These are phyloP conservation scores for Aegilops bicornis DNA, from an alignment of 176 grass and related monocot species.

Conservation along the genomic window DNA sequence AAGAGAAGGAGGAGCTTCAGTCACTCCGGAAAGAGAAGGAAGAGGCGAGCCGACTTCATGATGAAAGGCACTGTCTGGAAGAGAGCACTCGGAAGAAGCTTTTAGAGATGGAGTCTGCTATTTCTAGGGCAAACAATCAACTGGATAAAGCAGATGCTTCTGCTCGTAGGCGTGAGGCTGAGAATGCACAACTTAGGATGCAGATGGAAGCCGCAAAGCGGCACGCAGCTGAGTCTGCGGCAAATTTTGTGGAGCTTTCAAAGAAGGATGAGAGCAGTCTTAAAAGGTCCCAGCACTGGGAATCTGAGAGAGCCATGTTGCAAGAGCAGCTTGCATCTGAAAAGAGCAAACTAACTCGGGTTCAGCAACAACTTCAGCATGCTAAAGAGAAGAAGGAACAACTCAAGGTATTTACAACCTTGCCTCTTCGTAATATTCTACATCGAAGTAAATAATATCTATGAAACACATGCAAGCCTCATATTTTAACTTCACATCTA, in stretches of 20 bases:
- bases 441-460: conserved; percentile 4
- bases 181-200: conserved; percentile 67
- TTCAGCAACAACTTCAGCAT: conserved; percentile 61
- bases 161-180: conserved; percentile 60
- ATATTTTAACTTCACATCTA: conserved; percentile 2
- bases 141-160: conserved; percentile 72
- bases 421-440: conserved; percentile 10
- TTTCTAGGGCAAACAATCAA: conserved; percentile 58
- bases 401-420: conserved; percentile 52
- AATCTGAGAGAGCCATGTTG: conserved; percentile 62
- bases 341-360: conserved; percentile 55
- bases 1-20: conserved; percentile 83
- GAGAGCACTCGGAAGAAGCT: conserved; percentile 89
- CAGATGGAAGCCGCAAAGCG: conserved; percentile 90
- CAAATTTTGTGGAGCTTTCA: conserved; percentile 64
- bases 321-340: conserved; percentile 69
- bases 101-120: conserved; percentile 91
- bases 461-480: background rate
- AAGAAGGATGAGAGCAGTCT: conserved; percentile 68
- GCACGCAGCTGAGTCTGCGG: conserved; percentile 47
- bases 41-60: conserved; percentile 54
- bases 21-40: conserved; percentile 76
- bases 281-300: conserved; percentile 84
- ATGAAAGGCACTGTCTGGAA: conserved; percentile 73
- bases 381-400: conserved; percentile 59